Conservation (phyloP, 345 rosid genomes). For the Eucalyptus erythrocorys region DNA sequence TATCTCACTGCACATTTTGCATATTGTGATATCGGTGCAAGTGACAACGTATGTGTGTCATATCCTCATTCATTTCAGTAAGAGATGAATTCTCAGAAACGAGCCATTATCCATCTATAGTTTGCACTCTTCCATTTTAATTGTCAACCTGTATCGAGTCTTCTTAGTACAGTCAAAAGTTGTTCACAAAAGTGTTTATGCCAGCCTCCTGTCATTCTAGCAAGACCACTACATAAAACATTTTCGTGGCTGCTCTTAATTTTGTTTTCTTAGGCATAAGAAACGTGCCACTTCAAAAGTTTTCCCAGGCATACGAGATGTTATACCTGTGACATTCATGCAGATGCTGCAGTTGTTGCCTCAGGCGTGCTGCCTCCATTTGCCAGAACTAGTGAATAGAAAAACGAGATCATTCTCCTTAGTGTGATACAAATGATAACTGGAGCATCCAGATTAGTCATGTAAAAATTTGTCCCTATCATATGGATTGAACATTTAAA, state of each 20-base stretch:
- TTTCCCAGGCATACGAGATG: not conserved
- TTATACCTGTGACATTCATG: constrained; percentile 63
- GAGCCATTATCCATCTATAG: not conserved
- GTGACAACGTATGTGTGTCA: not conserved
- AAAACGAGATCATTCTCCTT: not conserved
- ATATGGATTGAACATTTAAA: not conserved
- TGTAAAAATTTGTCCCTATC: not conserved
- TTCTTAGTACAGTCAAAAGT: not conserved
- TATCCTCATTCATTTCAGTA: not conserved
- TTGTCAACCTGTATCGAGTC: not conserved
- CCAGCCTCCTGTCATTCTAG: not conserved
- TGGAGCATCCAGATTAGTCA: not conserved
- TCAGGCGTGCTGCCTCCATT: constrained; percentile 54
- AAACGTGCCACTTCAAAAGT: not conserved
- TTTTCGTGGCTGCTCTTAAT: not conserved
- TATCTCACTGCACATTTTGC: not conserved
- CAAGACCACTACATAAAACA: not conserved
- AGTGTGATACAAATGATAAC: not conserved
- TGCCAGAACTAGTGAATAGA: constrained; percentile 58
- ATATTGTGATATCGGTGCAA: not conserved
- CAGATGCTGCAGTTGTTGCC: constrained; percentile 52
- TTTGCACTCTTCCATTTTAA: not conserved
- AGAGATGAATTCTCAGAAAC: not conserved
- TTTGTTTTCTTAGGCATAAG: not conserved
- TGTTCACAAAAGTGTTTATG: not conserved